Evolutionary conservation across 2,329 filamentous ascomycete genomes (phyloP), one percentile per base, ranked within the genome.

Genomic region (Scytalidium lignicola): DNA sequence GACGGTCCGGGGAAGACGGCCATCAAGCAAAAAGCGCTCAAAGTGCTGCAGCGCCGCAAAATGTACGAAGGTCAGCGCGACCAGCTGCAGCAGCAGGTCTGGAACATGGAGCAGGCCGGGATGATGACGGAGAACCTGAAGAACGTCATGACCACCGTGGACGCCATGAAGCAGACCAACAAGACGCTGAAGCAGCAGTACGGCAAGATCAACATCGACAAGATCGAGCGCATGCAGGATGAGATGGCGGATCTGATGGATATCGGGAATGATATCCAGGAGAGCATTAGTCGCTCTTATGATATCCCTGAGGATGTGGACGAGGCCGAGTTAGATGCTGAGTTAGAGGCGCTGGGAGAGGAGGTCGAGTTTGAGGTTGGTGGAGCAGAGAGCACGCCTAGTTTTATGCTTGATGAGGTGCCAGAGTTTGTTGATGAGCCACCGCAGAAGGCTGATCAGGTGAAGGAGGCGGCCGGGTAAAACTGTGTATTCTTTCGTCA

Each of bases 61-160:
- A 86, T 91, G 70, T 95, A 96, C 81, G 93, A 99, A 71, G 78
- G 82, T 3, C 90, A 96, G 70, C 89, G 92, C 57, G 90, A 96
- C 63, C 91, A 97, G 71, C 83, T 97, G 47, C 88, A 95, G 71
- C 80, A 86, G 57, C 93, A 99, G 72, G 89, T 89, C 19, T 97
- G 91, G 91, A 97, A 97, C 73, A 96, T 99, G 91, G 91, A 97
- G 73, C 91, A 96, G 71, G 91, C 92, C 2, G 87, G 88, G 66
- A 95, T 91, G 79, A 96, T 97, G 92, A 90, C 95, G 73, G 92
- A 97, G 72, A 97, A 97, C 65, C 80, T 99, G 47, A 93, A 95
- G 69, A 97, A 97, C 69, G 92, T 93, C 55, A 96, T 96, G 91
- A 95, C 90, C 17, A 96, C 93, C 22, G 91, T 97, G 41, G 92